Evolutionary conservation across 345 rosid species (phyloP).

Genomic region (Salix udensis): DNA sequence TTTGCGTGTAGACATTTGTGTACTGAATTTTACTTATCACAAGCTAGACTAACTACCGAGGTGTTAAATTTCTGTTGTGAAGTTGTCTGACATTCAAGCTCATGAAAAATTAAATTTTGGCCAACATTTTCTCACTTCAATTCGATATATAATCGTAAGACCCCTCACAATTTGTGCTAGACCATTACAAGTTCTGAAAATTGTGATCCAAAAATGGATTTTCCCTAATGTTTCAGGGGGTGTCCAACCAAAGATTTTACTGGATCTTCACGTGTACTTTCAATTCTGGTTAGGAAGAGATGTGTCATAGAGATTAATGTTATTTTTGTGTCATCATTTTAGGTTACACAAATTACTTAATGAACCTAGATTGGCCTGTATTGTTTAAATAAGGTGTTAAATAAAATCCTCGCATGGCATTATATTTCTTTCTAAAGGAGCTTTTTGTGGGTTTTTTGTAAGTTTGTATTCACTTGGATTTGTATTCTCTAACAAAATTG

Average conservation of each 20-base stretch:
- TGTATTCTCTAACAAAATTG: not conserved
- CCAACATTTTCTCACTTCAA: not conserved
- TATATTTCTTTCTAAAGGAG: not conserved
- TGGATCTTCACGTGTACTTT: not conserved
- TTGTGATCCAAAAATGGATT: too few species aligned
- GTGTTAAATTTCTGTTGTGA: not conserved
- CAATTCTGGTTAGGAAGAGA: not conserved
- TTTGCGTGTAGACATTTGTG: not conserved
- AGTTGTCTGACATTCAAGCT: not conserved
- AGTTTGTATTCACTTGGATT: not conserved
- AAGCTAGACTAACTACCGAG: not conserved
- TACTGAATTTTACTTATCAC: too few species aligned
- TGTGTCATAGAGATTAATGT: not conserved
- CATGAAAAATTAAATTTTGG: not conserved
- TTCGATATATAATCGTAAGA: not conserved
- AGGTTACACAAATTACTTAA: not conserved
- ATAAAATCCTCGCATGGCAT: not conserved
- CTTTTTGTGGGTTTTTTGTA: not conserved
- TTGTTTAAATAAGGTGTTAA: not conserved
- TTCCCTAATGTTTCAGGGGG: too few species aligned
- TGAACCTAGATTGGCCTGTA: not conserved
- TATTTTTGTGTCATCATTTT: not conserved
- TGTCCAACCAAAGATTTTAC: not conserved
- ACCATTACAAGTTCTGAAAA: not conserved
- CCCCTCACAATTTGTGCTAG: not conserved